These are phyloP conservation scores for Lactarius quietus DNA, from an alignment of 768 basidiomycete genomes.

Conservation along the genomic window DNA sequence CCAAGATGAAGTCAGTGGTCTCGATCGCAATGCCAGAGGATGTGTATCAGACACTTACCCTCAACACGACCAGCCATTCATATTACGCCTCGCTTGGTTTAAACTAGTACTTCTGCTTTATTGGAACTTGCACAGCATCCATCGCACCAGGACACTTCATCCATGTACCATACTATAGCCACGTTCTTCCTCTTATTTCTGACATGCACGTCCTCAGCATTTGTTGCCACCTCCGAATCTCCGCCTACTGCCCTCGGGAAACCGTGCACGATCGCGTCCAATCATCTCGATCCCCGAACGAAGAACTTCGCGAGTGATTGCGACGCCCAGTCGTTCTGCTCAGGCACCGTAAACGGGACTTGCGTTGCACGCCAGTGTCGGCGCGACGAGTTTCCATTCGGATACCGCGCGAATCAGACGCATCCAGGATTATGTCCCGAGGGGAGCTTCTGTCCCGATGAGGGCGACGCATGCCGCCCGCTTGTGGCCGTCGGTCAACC, in stretches of 20 bases:
- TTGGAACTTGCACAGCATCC: neutral
- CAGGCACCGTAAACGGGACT: constrained; percentile 17
- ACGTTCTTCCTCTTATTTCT: neutral
- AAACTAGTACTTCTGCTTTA: neutral
- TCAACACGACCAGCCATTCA: neutral
- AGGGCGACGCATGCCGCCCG: constrained; percentile 22
- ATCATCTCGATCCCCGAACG: constrained; percentile 24
- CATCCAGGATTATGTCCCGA: constrained; percentile 16
- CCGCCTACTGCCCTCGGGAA: constrained; percentile 12
- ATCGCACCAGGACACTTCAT: neutral
- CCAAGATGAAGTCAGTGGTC: neutral
- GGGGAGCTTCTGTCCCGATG: constrained; percentile 25
- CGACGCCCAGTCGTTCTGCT: constrained; percentile 24
- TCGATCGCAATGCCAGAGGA: neutral
- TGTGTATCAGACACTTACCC: neutral
- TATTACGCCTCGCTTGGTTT: neutral
- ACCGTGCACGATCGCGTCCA: constrained; percentile 16
- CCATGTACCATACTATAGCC: constrained; percentile 1
- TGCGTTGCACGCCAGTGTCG: constrained; percentile 23
- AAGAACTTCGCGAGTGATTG: constrained; percentile 23
- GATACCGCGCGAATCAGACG: constrained; percentile 12
- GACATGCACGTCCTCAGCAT: neutral
- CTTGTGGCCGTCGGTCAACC: constrained; percentile 18
- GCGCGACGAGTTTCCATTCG: constrained; percentile 24
- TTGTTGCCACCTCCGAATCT: neutral